phyloP scores from a whole-genome alignment of 2,329 filamentous ascomycete species.

The Nannizzia gypsea region DNA sequence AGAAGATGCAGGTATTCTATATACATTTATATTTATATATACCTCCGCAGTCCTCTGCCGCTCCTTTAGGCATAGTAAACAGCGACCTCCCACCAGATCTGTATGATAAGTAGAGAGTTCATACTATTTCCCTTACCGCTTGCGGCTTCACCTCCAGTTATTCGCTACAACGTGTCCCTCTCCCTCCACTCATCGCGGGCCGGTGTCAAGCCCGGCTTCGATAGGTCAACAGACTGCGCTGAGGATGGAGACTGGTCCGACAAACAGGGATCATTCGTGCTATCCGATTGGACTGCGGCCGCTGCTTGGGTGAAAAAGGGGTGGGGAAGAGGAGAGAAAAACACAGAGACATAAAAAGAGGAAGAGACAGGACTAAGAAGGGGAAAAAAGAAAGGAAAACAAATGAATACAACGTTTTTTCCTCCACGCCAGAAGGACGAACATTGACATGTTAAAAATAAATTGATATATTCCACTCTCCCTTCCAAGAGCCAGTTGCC shows the following conservation, averaged over 20 bases:
- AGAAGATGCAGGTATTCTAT: neutral
- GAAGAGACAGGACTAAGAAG: neutral
- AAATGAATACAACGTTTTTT: neutral
- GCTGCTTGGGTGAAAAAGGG: neutral
- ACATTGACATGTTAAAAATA: neutral
- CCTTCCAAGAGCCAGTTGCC: neutral
- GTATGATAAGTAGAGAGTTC: neutral
- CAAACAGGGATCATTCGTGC: neutral
- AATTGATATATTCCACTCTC: neutral
- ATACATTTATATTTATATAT: neutral
- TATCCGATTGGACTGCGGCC: slow-evolving; percentile 10
- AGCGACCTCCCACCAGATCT: neutral
- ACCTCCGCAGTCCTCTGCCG: neutral
- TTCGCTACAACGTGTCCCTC: slow-evolving; percentile 1
- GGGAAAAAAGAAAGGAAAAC: neutral
- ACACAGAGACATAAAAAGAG: neutral
- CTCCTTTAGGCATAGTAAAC: neutral
- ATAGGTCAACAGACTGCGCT: neutral
- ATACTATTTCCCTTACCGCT: neutral
- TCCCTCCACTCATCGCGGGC: slow-evolving; percentile 9
- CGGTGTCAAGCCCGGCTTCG: neutral
- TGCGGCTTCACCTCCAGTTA: neutral
- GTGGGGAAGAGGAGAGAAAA: neutral
- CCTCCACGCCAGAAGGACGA: neutral
- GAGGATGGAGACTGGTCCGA: neutral